These are phyloP conservation scores for Escovopsis sp. DNA, from an alignment of 2,329 filamentous ascomycete genomes.

Conservation along the genomic window DNA sequence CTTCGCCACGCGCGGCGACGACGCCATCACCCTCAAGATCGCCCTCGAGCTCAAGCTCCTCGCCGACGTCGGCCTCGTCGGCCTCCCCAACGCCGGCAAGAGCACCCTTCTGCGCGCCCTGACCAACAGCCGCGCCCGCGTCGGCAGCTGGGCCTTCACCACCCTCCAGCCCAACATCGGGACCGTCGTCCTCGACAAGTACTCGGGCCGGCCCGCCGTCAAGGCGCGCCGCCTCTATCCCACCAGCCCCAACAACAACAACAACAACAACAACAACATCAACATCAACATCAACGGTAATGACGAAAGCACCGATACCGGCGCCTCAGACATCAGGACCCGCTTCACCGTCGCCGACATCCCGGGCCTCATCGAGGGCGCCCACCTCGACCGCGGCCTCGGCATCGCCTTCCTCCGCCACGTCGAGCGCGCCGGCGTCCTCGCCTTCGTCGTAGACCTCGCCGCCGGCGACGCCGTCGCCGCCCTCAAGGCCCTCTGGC, in stretches of 20 bases:
- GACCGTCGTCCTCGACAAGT: slow-evolving; percentile 82
- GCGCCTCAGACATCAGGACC: slow-evolving; percentile 42
- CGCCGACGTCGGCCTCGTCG: slow-evolving; percentile 87
- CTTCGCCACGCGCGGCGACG: slow-evolving; percentile 77
- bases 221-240: slow-evolving; percentile 21
- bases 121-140: slow-evolving; percentile 74
- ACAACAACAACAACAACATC: slow-evolving; percentile 28
- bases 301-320: slow-evolving; percentile 26
- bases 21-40: slow-evolving; percentile 61
- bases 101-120: slow-evolving; percentile 79
- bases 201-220: slow-evolving; percentile 56
- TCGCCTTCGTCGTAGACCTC: slow-evolving; percentile 89
- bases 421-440: slow-evolving; percentile 81
- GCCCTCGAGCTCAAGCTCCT: slow-evolving; percentile 89
- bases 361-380: slow-evolving; percentile 81
- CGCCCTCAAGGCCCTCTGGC: slow-evolving; percentile 73
- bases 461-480: slow-evolving; percentile 62
- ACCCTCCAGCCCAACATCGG: slow-evolving; percentile 91
- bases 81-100: slow-evolving; percentile 91
- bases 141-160: slow-evolving; percentile 94
- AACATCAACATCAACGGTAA: slow-evolving; percentile 19
- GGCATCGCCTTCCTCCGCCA: slow-evolving; percentile 87
- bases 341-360: slow-evolving; percentile 93
- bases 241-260: slow-evolving; percentile 20
- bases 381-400: slow-evolving; percentile 80